Evolutionary conservation across 1,284 basidiomycete species (phyloP).

Genomic region (Volvariella surrecta): DNA sequence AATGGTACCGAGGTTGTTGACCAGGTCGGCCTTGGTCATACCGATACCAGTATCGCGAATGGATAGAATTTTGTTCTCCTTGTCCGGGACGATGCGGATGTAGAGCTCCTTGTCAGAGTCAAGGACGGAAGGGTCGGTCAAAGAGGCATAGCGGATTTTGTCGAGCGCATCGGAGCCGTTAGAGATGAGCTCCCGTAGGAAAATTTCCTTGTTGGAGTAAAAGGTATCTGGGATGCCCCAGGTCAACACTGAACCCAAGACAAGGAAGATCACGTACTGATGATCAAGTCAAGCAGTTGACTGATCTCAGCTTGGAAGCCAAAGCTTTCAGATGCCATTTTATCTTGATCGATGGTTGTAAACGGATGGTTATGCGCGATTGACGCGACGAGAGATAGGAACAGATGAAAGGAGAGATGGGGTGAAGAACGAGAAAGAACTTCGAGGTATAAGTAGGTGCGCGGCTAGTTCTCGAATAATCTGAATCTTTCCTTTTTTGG

Average conservation of each 20-base stretch:
- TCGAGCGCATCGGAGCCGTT: slow-evolving; percentile 93
- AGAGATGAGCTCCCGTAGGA: slow-evolving; percentile 92
- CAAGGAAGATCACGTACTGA: slow-evolving; percentile 47
- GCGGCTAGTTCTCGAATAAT: slow-evolving; percentile 51
- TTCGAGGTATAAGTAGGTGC: slow-evolving; percentile 30
- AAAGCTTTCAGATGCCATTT: slow-evolving; percentile 77
- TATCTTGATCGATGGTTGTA: slow-evolving; percentile 11
- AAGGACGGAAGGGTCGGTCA: slow-evolving; percentile 85
- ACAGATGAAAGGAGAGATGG: slow-evolving; percentile 14
- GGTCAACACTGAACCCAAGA: slow-evolving; percentile 8
- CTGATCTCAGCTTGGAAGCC: slow-evolving; percentile 97
- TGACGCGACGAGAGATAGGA: slow-evolving; percentile 13
- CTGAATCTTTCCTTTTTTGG: slow-evolving; percentile 35
- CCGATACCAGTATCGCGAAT: slow-evolving; percentile 97
- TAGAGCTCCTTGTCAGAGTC: slow-evolving; percentile 85
- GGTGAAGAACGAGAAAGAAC: slow-evolving; percentile 13
- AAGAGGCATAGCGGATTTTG: slow-evolving; percentile 91
- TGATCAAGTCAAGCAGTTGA: slow-evolving; percentile 87
- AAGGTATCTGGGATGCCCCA: slow-evolving; percentile 66
- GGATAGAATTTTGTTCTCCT: slow-evolving; percentile 89
- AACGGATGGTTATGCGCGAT: slow-evolving; percentile 6
- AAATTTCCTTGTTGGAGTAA: slow-evolving; percentile 99
- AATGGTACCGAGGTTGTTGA: slow-evolving; percentile 99
- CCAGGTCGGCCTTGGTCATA: slow-evolving; percentile 98
- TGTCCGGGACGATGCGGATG: slow-evolving; percentile 92